These are phyloP conservation scores for Selenicereus undatus DNA, from an alignment of 148 eudicot genomes.

Conservation along the genomic window DNA sequence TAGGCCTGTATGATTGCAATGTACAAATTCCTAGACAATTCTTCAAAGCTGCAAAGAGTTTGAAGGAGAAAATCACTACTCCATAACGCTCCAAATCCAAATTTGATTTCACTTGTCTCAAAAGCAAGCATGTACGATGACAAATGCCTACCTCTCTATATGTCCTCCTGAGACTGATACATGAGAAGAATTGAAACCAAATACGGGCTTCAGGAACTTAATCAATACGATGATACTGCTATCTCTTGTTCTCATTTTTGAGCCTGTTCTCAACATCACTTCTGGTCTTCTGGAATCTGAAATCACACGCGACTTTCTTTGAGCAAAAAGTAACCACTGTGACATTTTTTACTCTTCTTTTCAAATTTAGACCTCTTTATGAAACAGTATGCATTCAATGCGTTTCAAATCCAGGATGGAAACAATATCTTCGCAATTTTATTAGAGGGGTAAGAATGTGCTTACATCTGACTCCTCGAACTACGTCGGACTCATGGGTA, in stretches of 20 bases:
- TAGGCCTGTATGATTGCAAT: conserved; percentile 40
- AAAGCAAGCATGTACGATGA: background rate
- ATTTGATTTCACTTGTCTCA: background rate
- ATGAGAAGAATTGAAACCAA: conserved; percentile 79
- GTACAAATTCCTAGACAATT: conserved; percentile 44
- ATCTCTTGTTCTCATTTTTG: conserved; percentile 61
- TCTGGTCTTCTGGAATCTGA: conserved; percentile 76
- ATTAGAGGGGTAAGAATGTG: background rate
- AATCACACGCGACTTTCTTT: conserved; percentile 11
- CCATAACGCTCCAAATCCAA: background rate
- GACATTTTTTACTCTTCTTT: background rate
- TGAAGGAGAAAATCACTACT: background rate
- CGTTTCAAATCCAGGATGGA: too few species aligned
- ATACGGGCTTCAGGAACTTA: conserved; percentile 83
- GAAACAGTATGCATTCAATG: too few species aligned
- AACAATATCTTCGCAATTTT: background rate
- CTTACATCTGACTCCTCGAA: background rate
- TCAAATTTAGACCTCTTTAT: too few species aligned
- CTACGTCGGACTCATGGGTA: background rate
- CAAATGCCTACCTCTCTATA: conserved; percentile 41
- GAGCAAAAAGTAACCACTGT: background rate
- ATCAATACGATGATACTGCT: conserved; percentile 44
- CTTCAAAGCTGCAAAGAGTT: conserved; percentile 49
- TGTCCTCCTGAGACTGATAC: conserved; percentile 66
- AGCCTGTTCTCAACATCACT: conserved; percentile 65